phyloP scores from a whole-genome alignment of 345 rosid genomes.

The Rhizophora apiculata region DNA sequence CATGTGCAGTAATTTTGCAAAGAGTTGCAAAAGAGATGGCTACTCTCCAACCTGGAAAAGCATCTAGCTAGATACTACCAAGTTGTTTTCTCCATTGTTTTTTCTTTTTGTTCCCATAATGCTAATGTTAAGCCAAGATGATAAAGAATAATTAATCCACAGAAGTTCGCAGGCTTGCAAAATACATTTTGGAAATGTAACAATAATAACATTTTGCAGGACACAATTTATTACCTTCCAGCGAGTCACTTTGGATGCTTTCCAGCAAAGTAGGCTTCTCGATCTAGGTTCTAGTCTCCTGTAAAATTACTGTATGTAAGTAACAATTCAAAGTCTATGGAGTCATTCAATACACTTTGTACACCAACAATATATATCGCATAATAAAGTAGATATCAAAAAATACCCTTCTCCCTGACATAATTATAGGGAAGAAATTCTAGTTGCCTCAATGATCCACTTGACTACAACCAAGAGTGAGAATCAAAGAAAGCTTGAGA shows the following conservation, averaged over 20 bases:
- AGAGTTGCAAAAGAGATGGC: too few species aligned
- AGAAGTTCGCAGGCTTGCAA: not conserved
- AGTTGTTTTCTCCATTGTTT: too few species aligned
- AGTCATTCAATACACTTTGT: not conserved
- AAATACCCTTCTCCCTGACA: not conserved
- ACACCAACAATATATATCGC: not conserved
- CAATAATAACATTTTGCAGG: not conserved
- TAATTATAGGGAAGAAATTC: not conserved
- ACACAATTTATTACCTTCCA: slow-evolving; percentile 54
- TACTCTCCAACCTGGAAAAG: too few species aligned
- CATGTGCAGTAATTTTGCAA: not conserved
- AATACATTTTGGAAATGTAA: not conserved
- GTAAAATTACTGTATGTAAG: slow-evolving; percentile 24
- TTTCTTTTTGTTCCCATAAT: too few species aligned
- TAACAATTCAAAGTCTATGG: not conserved
- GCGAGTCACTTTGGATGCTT: slow-evolving; percentile 54
- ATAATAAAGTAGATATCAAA: not conserved
- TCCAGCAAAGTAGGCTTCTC: slow-evolving; percentile 91
- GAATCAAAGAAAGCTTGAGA: not conserved
- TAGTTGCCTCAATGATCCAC: not conserved
- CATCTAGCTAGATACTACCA: too few species aligned
- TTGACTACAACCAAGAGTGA: not conserved
- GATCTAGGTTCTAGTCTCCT: slow-evolving; percentile 92
- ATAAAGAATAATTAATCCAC: too few species aligned
- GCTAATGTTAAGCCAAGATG: too few species aligned